Conservation (phyloP, 2,329 filamentous ascomycete species). For the Diaporthe eres region DNA sequence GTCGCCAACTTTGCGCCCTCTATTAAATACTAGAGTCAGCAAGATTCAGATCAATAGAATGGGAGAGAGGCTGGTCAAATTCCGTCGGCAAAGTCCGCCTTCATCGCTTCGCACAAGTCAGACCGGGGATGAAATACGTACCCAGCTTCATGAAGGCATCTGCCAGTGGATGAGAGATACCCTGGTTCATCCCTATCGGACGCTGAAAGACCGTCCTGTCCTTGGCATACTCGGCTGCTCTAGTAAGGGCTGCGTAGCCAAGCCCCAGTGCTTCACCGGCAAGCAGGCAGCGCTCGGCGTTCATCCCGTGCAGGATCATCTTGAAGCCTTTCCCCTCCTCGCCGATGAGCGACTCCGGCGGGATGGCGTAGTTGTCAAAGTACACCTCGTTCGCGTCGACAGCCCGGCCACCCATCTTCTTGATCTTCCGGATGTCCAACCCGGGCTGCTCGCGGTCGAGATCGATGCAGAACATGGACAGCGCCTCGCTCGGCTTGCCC, state of each 20-base stretch:
- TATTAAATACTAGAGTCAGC: slow-evolving; percentile 48
- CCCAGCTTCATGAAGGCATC: slow-evolving; percentile 70
- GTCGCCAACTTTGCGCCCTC: slow-evolving; percentile 76
- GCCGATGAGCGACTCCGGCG: slow-evolving; percentile 76
- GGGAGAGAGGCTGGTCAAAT: no score
- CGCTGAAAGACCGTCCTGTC: slow-evolving; percentile 77
- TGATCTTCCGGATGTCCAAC: slow-evolving; percentile 79
- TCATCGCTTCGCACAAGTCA: background rate
- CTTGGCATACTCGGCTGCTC: slow-evolving; percentile 75
- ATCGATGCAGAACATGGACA: slow-evolving; percentile 86
- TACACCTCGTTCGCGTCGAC: slow-evolving; percentile 92
- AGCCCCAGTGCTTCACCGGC: slow-evolving; percentile 86
- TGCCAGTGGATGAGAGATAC: slow-evolving; percentile 75
- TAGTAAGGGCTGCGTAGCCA: slow-evolving; percentile 78
- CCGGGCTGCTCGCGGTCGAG: slow-evolving; percentile 73
- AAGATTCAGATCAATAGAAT: no score
- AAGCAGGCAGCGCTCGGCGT: slow-evolving; percentile 81
- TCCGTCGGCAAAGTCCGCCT: background rate
- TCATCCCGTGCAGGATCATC: slow-evolving; percentile 85
- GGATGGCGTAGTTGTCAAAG: slow-evolving; percentile 83
- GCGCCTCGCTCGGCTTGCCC: slow-evolving; percentile 78
- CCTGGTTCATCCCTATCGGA: slow-evolving; percentile 77
- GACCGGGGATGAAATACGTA: background rate
- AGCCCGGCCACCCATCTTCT: slow-evolving; percentile 87
- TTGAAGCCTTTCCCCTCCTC: slow-evolving; percentile 83